Conservation (phyloP, 305 asterid genomes). For the Nicotiana rustica region DNA sequence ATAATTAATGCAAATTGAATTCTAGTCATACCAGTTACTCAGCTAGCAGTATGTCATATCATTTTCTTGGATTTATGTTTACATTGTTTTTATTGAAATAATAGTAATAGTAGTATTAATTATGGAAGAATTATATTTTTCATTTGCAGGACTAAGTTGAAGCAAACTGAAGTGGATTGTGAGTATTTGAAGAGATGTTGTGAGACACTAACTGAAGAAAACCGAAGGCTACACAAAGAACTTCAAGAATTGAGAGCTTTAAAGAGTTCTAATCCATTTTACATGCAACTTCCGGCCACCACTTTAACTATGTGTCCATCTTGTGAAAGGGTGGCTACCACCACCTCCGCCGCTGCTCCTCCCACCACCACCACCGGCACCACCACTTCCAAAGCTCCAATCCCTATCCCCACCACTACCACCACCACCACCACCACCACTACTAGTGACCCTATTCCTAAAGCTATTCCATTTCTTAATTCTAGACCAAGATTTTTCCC, state of each 20-base stretch:
- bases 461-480: constrained; percentile 53
- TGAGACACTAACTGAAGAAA: constrained; percentile 76
- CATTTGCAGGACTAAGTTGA: constrained; percentile 75
- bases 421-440: background rate
- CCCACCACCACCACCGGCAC: constrained; percentile 8
- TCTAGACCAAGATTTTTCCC: constrained; percentile 69
- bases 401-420: background rate
- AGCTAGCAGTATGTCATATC: background rate
- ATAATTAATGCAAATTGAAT: constrained; percentile 19
- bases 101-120: background rate
- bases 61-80: background rate
- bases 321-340: constrained; percentile 74
- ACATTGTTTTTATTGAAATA: background rate
- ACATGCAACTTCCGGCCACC: constrained; percentile 85
- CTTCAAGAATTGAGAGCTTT: constrained; percentile 78
- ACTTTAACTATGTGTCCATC: constrained; percentile 92
- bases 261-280: constrained; percentile 70
- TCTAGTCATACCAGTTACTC: background rate
- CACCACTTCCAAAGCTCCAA: constrained; percentile 19
- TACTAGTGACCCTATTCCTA: constrained; percentile 42
- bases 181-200: constrained; percentile 82
- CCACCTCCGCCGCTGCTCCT: constrained; percentile 41
- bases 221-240: constrained; percentile 76
- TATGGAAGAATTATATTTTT: background rate
- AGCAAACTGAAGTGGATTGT: constrained; percentile 91